A percentile compares a stretch with the other conserved stretches of the same genome.
These are phyloP conservation scores for Suillus alpinus DNA, from an alignment of 768 basidiomycete species.

Conservation along the genomic window DNA sequence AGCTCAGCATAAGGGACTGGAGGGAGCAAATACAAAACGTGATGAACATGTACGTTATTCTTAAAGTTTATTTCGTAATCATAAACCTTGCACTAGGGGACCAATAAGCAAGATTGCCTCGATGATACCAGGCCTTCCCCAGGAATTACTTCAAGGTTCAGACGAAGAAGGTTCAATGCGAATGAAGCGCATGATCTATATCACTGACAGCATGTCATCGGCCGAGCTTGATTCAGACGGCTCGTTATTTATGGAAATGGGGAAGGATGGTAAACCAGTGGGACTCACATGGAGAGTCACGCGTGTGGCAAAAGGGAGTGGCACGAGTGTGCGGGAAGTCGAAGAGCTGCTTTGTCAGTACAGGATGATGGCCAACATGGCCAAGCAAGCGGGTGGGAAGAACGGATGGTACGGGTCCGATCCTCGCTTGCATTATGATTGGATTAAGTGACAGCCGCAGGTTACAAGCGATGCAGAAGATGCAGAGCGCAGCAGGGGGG, in stretches of 20 bases:
- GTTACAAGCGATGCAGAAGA: constrained; percentile 88
- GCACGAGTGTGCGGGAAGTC: constrained; percentile 95
- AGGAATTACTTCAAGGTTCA: constrained; percentile 85
- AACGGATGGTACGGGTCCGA: constrained; percentile 72
- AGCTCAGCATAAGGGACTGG: constrained; percentile 96
- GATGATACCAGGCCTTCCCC: constrained; percentile 97
- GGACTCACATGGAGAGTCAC: constrained; percentile 90
- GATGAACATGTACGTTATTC: constrained; percentile 85
- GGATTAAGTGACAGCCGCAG: constrained; percentile 31
- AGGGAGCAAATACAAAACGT: constrained; percentile 95
- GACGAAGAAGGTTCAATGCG: constrained; percentile 90
- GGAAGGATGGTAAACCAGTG: constrained; percentile 78
- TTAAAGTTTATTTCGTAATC: constrained; percentile 4
- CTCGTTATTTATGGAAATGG: constrained; percentile 79
- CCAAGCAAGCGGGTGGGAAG: constrained; percentile 96
- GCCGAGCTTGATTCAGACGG: constrained; percentile 95
- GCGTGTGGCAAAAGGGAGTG: constrained; percentile 89
- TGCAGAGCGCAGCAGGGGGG: constrained; percentile 84
- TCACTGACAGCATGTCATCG: constrained; percentile 97
- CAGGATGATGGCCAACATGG: constrained; percentile 98
- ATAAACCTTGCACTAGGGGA: constrained; percentile 60
- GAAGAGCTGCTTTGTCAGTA: constrained; percentile 96
- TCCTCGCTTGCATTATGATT: constrained; percentile 3
- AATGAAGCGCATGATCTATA: constrained; percentile 98
- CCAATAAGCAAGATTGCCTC: constrained; percentile 97